Conservation (phyloP, 1,139 yeast species). For the Kodamaea fungicola region DNA sequence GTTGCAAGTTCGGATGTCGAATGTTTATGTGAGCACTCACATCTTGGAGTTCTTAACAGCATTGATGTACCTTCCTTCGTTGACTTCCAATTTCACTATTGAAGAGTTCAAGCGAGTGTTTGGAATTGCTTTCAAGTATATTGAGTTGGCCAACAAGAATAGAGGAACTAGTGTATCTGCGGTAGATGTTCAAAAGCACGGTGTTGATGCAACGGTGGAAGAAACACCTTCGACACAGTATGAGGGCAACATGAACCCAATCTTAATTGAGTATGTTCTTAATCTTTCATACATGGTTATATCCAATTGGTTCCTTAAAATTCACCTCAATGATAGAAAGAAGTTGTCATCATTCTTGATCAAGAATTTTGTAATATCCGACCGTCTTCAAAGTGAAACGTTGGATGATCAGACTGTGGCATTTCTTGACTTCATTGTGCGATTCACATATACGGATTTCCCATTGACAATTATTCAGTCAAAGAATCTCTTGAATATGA, state of each 20-base stretch:
- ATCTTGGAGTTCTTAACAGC: slow-evolving; percentile 72
- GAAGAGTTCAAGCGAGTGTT: slow-evolving; percentile 80
- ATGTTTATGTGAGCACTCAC: slow-evolving; percentile 66
- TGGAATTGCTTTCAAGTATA: slow-evolving; percentile 78
- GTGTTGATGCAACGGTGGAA: slow-evolving; percentile 41
- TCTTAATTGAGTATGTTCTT: slow-evolving; percentile 56
- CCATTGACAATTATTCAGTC: slow-evolving; percentile 46
- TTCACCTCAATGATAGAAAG: slow-evolving; percentile 56
- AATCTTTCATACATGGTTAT: slow-evolving; percentile 68
- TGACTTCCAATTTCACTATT: slow-evolving; percentile 68
- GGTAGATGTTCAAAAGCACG: slow-evolving; percentile 27
- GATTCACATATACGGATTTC: slow-evolving; percentile 66
- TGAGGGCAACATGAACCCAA: slow-evolving; percentile 37
- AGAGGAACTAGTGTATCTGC: slow-evolving; percentile 14
- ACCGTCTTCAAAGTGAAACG: slow-evolving; percentile 9
- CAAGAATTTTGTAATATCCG: slow-evolving; percentile 50
- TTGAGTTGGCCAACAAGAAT: slow-evolving; percentile 57
- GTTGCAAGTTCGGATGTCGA: slow-evolving; percentile 72
- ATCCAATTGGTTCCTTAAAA: slow-evolving; percentile 69
- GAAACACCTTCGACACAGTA: slow-evolving; percentile 48
- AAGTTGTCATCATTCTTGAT: slow-evolving; percentile 61
- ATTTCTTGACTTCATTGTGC: slow-evolving; percentile 60
- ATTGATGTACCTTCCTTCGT: slow-evolving; percentile 60
- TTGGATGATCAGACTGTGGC: slow-evolving; percentile 57
- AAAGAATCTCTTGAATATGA: slow-evolving; percentile 8